These are phyloP conservation scores for Haplosporangium sp. DNA, from an alignment of 371 early-diverging fungal genomes.

Conservation along the genomic window DNA sequence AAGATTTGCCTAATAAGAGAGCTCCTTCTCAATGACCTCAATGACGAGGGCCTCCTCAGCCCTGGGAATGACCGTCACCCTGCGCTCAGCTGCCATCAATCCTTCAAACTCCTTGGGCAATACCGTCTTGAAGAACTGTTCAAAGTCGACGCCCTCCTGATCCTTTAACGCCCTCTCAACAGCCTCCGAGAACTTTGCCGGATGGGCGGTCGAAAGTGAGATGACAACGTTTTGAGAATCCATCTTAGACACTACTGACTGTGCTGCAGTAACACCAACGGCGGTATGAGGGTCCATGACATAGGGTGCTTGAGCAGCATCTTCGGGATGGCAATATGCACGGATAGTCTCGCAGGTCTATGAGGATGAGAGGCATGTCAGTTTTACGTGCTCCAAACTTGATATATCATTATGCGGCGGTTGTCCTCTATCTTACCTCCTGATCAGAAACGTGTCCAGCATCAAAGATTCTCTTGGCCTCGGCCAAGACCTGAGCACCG, in stretches of 20 bases:
- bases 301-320: constrained; percentile 67
- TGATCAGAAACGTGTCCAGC: constrained; percentile 82
- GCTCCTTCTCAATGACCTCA: constrained; percentile 68
- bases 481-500: constrained; percentile 65
- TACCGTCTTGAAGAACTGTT: constrained; percentile 63
- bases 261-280: constrained; percentile 91
- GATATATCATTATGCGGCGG: too few species aligned
- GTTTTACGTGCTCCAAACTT: too few species aligned
- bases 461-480: constrained; percentile 79
- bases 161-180: constrained; percentile 82
- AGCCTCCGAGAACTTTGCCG: constrained; percentile 96
- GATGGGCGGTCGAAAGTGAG: constrained; percentile 94
- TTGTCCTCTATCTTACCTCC: constrained; percentile 41
- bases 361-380: background rate
- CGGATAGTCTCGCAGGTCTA: constrained; percentile 82
- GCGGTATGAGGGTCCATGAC: constrained; percentile 97
- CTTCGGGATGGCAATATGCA: constrained; percentile 67
- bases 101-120: constrained; percentile 78
- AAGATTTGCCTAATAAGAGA: constrained; percentile 31
- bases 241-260: constrained; percentile 54
- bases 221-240: constrained; percentile 59
- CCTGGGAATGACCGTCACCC: constrained; percentile 67
- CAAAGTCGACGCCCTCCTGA: constrained; percentile 67
- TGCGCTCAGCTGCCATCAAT: constrained; percentile 74
- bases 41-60: constrained; percentile 70